These are phyloP conservation scores for Botrytis fabae DNA, from an alignment of 2,329 filamentous ascomycete species.

Conservation along the genomic window DNA sequence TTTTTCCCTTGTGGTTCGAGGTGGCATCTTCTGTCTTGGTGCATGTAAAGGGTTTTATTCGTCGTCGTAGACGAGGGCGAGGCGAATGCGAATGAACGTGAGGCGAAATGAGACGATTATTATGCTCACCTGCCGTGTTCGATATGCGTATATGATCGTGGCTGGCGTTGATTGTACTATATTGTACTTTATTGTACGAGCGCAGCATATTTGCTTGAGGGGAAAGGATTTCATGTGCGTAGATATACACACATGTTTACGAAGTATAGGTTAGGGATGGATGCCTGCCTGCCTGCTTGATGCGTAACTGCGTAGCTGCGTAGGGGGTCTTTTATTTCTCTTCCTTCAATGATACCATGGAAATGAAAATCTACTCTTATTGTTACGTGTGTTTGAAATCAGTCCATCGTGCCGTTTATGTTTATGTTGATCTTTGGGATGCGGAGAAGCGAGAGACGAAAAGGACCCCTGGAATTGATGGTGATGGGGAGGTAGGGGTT, in stretches of 20 bases:
- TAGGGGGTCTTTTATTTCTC: background rate
- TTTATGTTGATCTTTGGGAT: background rate
- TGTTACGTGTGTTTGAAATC: background rate
- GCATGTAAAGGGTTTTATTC: conserved; percentile 13
- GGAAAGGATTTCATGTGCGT: conserved; percentile 2
- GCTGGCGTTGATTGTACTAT: conserved; percentile 14
- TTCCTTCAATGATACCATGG: conserved; percentile 11
- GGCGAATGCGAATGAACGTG: conserved; percentile 8
- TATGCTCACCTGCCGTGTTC: conserved; percentile 11
- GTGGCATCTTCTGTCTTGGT: conserved; percentile 20
- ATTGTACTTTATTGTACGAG: conserved; percentile 4
- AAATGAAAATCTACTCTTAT: background rate
- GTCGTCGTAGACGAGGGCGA: background rate
- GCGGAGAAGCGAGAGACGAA: background rate
- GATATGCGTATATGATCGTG: conserved; percentile 16
- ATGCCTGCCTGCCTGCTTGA: conserved; percentile 1
- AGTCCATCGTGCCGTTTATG: background rate
- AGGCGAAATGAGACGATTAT: conserved; percentile 10
- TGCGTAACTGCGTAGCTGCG: background rate
- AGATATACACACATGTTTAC: background rate
- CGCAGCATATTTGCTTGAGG: conserved; percentile 6
- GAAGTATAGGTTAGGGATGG: conserved; percentile 6
- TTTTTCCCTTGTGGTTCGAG: conserved; percentile 15
- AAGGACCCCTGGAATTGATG: background rate
- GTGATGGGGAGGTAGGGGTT: background rate